Base-by-base conservation (phyloP, 805 yeast species). In the Limtongia smithiae region DNA sequence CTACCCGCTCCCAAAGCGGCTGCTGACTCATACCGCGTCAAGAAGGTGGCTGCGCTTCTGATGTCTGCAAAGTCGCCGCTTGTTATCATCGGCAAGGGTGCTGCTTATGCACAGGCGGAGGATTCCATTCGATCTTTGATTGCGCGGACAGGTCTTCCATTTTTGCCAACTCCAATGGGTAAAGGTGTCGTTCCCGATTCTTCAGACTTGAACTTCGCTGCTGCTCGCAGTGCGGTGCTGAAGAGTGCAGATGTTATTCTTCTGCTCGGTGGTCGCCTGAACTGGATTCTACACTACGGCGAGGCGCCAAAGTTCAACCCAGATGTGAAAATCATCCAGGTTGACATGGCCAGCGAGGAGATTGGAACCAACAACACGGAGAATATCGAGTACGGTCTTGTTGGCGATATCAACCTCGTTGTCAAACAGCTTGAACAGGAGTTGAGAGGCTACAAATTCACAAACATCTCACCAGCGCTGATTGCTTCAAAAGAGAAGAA, bases 91-190 rank as follows among this genome's bases (percentile, higher is more conserved):
- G 90, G 90, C 3, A 83, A 83, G 64, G 88, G 88, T 2, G 76
- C 83, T 2, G 76, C 83, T 0, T 71, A 75, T 49, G 68, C 70
- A 1, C 64, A 65, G 32, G 74, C 79, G 0, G 73, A 76, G 5
- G 38, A 28, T 1, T 60, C 63, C 2, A 51, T 82, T 7, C 63
- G 75, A 1, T 34, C 55, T 0, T 70, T 83, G 42, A 71, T 82
- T 17, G 44, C 62, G 4, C 32, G 45, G 1, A 75, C 78, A 44
- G 59, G 68, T 8, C 42, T 82, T 1, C 78, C 83, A 0, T 83
- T 83, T 57, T 60, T 83, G 41, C 86, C 89, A 8, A 82, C 89
- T 0, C 88, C 90, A 2, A 83, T 83, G 90, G 90, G 85, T 0
- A 83, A 83, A 63, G 90, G 90, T 8, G 78, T 82, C 0, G 65